Percentiles rank a stretch among this genome's conserved stretches.
These are phyloP conservation scores for Chondrus crispus DNA, from an alignment of 23 red algal genomes.

Conservation along the genomic window DNA sequence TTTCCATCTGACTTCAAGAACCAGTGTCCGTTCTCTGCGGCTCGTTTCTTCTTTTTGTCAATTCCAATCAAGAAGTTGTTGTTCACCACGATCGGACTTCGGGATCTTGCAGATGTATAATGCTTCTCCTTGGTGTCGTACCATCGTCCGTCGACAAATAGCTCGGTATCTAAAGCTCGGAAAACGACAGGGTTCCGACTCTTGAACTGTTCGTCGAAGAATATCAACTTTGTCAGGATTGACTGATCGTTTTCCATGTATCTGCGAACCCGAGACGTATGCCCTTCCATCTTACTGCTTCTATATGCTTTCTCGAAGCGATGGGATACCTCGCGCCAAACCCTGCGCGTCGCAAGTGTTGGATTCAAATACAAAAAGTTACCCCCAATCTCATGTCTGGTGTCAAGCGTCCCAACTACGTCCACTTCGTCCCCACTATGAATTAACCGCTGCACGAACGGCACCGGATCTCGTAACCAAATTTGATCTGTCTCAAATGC, in stretches of 20 bases:
- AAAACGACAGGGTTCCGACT: conserved; percentile 47
- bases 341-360: conserved; percentile 44
- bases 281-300: conserved; percentile 2
- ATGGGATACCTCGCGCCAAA: conserved; percentile 53
- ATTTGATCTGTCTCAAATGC: conserved; percentile 74
- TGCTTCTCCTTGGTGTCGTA: conserved; percentile 41
- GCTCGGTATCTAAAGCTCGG: conserved; percentile 59
- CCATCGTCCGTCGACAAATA: conserved; percentile 79
- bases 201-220: conserved; percentile 54
- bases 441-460: conserved; percentile 52
- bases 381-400: conserved; percentile 72
- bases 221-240: conserved; percentile 54
- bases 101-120: conserved; percentile 19
- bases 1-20: conserved; percentile 14
- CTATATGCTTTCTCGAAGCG: conserved; percentile 61
- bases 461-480: conserved; percentile 70
- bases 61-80: conserved; percentile 78
- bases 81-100: conserved; percentile 64
- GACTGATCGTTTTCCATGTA: conserved; percentile 85
- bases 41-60: conserved; percentile 53
- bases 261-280: conserved; percentile 4
- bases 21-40: conserved; percentile 50
- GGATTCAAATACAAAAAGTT: conserved; percentile 81
- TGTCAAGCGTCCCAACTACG: conserved; percentile 73
- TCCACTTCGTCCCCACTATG: conserved; percentile 71